Percentiles rank a stretch among this genome's conserved stretches.
Conservation (phyloP, 2,329 filamentous ascomycete species). For the Cercospora zeina region DNA sequence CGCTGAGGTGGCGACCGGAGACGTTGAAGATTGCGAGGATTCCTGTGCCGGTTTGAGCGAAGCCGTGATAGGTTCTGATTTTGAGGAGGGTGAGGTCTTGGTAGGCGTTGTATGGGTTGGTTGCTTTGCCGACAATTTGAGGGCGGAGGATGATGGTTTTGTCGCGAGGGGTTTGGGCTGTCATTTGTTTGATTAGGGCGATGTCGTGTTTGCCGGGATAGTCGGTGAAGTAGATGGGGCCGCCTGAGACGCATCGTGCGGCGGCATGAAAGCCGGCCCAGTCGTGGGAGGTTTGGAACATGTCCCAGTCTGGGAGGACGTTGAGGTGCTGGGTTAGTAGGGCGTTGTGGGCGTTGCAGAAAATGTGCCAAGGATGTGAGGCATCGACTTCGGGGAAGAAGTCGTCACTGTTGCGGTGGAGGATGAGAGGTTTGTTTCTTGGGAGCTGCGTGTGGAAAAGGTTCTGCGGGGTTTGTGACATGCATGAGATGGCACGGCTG, state of each 20-base stretch:
- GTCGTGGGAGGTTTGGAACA: constrained; percentile 67
- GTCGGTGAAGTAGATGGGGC: constrained; percentile 93
- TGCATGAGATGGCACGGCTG: constrained; percentile 81
- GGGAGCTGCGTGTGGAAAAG: constrained; percentile 83
- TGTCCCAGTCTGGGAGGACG: constrained; percentile 79
- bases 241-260: constrained; percentile 83
- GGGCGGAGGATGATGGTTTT: constrained; percentile 81
- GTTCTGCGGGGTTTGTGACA: constrained; percentile 85
- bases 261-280: constrained; percentile 87
- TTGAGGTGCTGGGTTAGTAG: constrained; percentile 83
- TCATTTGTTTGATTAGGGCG: constrained; percentile 75
- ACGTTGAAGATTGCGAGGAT: constrained; percentile 87
- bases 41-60: constrained; percentile 66
- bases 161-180: constrained; percentile 67
- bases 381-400: constrained; percentile 82
- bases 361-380: constrained; percentile 92
- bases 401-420: constrained; percentile 84
- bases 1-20: constrained; percentile 60
- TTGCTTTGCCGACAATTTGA: constrained; percentile 68
- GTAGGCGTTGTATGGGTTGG: constrained; percentile 73
- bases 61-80: constrained; percentile 74
- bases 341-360: constrained; percentile 86
- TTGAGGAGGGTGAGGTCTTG: constrained; percentile 73
- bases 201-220: constrained; percentile 78
- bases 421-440: constrained; percentile 68